phyloP scores from a whole-genome alignment of 2,329 filamentous ascomycete genomes.

The Scedosporium dehoogii region DNA sequence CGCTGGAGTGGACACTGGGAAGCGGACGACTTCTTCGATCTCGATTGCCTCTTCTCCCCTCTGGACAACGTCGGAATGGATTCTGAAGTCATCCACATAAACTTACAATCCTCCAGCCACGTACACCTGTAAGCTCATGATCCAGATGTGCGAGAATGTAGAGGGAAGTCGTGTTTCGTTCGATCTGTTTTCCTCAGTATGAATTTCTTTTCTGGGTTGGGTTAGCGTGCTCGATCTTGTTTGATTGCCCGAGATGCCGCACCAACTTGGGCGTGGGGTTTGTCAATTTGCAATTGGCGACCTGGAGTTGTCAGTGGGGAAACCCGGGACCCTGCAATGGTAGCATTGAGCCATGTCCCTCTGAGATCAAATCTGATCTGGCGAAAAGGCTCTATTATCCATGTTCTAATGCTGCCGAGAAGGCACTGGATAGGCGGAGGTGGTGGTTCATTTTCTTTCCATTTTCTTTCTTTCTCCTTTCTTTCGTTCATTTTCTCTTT shows the following conservation, averaged over 20 bases:
- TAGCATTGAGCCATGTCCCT: background rate
- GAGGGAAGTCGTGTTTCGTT: background rate
- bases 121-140: no score
- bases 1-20: background rate
- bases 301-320: background rate
- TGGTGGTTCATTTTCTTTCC: no score
- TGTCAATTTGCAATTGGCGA: background rate
- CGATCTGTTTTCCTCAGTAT: background rate
- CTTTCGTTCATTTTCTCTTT: no score
- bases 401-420: background rate
- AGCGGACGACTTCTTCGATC: background rate
- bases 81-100: background rate
- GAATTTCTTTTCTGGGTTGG: background rate
- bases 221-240: slow-evolving; percentile 7
- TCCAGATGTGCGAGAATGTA: no score
- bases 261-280: slow-evolving; percentile 6
- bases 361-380: background rate
- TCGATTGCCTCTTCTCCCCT: background rate
- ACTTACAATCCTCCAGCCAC: no score
- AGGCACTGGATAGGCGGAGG: background rate
- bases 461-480: no score
- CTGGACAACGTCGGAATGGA: background rate
- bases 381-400: background rate
- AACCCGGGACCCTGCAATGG: background rate
- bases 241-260: slow-evolving; percentile 21